Evolutionary conservation across 257 asterid genomes (phyloP).

Genomic region (Cinchona pubescens): DNA sequence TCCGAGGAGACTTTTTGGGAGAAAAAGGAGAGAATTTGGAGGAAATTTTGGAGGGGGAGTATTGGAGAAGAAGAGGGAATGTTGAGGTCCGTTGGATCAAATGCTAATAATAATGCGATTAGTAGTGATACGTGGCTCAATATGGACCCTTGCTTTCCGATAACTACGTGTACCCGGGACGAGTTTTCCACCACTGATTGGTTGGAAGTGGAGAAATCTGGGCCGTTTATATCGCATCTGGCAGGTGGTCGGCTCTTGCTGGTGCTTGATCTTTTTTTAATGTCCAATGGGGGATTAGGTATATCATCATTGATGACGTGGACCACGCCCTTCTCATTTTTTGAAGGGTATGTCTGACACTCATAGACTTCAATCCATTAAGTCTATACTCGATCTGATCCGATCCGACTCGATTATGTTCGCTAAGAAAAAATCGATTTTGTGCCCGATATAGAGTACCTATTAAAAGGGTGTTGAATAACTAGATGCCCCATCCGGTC

Average conservation of each 20-base stretch:
- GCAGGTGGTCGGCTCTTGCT: slow-evolving; percentile 37
- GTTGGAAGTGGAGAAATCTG: slow-evolving; percentile 40
- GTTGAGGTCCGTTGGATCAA: slow-evolving; percentile 59
- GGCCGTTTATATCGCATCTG: slow-evolving; percentile 37
- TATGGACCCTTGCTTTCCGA: slow-evolving; percentile 46
- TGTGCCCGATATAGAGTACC: too few species aligned
- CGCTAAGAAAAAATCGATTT: too few species aligned
- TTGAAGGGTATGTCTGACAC: too few species aligned
- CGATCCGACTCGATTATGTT: too few species aligned
- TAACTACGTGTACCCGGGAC: slow-evolving; percentile 30
- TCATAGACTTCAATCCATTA: too few species aligned
- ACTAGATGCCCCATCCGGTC: too few species aligned
- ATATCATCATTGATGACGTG: slow-evolving; percentile 32
- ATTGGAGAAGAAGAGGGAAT: slow-evolving; percentile 22
- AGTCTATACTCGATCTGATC: too few species aligned
- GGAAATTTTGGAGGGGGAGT: slow-evolving; percentile 1
- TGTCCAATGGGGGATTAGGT: slow-evolving; percentile 1
- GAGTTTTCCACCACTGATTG: slow-evolving; percentile 40
- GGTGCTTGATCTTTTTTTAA: slow-evolving; percentile 18
- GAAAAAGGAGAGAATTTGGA: not conserved
- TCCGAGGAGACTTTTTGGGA: slow-evolving; percentile 6
- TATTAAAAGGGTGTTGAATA: too few species aligned
- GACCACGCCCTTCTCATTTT: slow-evolving; percentile 9
- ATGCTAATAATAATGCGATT: slow-evolving; percentile 50
- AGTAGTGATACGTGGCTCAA: slow-evolving; percentile 45